Conservation (phyloP, 768 basidiomycete genomes). For the Plicaturopsis crispa region DNA sequence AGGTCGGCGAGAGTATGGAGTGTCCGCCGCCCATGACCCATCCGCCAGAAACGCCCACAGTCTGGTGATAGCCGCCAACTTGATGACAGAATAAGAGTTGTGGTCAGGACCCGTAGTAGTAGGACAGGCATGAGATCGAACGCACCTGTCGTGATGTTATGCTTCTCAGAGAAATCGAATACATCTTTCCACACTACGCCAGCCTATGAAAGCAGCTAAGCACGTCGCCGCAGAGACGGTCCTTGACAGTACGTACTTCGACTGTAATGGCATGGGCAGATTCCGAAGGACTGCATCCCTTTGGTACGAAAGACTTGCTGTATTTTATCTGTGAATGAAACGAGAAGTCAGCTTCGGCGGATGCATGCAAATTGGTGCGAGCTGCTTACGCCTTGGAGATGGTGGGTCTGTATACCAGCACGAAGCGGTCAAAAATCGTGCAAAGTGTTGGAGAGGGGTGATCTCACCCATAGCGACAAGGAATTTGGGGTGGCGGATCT, state of each 20-base stretch:
- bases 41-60: constrained; percentile 30
- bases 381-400: too few relatives aligned
- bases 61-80: constrained; percentile 21
- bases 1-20: constrained; percentile 9
- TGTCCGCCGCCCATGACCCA: constrained; percentile 25
- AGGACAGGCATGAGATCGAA: too few relatives aligned
- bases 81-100: too few relatives aligned
- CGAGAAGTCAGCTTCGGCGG: too few relatives aligned
- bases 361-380: too few relatives aligned
- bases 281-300: constrained; percentile 1
- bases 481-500: constrained; percentile 17
- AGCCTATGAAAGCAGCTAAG: too few relatives aligned
- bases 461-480: constrained; percentile 17
- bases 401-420: too few relatives aligned
- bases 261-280: constrained; percentile 5
- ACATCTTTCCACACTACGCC: constrained; percentile 17
- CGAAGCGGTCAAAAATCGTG: too few relatives aligned
- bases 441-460: neutral
- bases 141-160: constrained; percentile 26
- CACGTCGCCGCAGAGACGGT: too few relatives aligned
- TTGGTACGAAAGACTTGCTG: constrained; percentile 2
- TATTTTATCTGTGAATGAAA: constrained; percentile 4
- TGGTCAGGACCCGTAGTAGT: too few relatives aligned
- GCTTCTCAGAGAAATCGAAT: constrained; percentile 21
- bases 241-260: constrained; percentile 4